Evolutionary conservation across 2,329 filamentous ascomycete species (phyloP).

Genomic region (Xylariaceae sp.): DNA sequence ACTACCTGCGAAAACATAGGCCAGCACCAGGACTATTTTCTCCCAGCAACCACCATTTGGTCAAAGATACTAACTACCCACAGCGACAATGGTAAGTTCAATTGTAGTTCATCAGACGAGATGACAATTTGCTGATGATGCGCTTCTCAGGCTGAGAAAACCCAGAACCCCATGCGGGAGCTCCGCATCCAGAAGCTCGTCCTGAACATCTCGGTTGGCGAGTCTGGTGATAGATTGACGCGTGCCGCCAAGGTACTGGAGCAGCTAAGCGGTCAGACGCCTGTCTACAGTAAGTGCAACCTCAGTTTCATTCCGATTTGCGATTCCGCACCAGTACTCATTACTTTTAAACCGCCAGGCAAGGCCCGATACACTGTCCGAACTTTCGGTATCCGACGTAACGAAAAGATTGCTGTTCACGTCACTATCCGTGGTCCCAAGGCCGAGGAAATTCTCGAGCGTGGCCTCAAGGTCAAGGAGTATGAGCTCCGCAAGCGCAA

Average conservation of each 20-base stretch:
- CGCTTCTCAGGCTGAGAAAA: conserved; percentile 73
- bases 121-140: conserved; percentile 32
- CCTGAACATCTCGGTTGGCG: conserved; percentile 88
- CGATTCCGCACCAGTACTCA: conserved; percentile 22
- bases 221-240: conserved; percentile 99
- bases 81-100: conserved; percentile 48
- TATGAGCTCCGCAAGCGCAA: conserved; percentile 99
- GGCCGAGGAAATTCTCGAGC: conserved; percentile 99
- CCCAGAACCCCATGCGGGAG: conserved; percentile 98
- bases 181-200: conserved; percentile 81
- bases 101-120: not conserved
- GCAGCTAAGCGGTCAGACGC: conserved; percentile 99
- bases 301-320: not conserved
- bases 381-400: conserved; percentile 99
- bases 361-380: conserved; percentile 99
- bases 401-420: conserved; percentile 99
- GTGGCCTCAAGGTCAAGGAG: conserved; percentile 99
- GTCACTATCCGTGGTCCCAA: conserved; percentile 98
- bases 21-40: conserved; percentile 12
- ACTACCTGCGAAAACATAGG: not conserved
- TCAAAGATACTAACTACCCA: conserved; percentile 37
- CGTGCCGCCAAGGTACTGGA: conserved; percentile 99
- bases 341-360: conserved; percentile 59
- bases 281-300: conserved; percentile 85
- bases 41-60: conserved; percentile 21